Base-by-base conservation (phyloP, 2,329 filamentous ascomycete genomes). In the Fusarium gaditjirri region DNA sequence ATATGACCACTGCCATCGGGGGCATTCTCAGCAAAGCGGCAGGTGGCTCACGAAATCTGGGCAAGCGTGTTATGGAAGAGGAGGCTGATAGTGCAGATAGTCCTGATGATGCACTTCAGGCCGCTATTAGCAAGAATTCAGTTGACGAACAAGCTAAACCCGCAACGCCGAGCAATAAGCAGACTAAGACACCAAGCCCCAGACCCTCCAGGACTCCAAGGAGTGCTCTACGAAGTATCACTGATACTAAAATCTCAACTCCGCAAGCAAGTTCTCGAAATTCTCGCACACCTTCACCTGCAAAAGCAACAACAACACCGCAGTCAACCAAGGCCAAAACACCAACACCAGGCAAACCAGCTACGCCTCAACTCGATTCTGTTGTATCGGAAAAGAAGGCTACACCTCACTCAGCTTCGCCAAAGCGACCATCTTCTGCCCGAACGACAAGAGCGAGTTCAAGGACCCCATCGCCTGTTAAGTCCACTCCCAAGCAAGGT, bases 1-100 rank as follows among this genome's bases (percentile, higher is more conserved):
- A 93, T 49, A 89, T 93, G 78, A 93, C 91, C 4, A 85, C 85
- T 49, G 88, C 87, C 10, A 83, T 92, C 50, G 91, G 91, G 14
- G 85, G 86, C 13, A 93, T 94, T 55, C 82, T 92, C 77, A 79
- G 68, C 29, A 78, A 74, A 38, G 72, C 59, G n/a, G 64, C 83
- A 80, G 70, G 71, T 14, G 71, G 64, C n/a, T 75, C 75, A 13
- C 76, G 76, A 39, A 70, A 82, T 71, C 77, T 80, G 39, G 88
- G 86, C 13, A 90, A 88, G 77, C 84, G 84, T 50, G 78, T 88
- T 17, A 89, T 91, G 87, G 88, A 91, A 72, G 81, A 87, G 71
- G 89, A 91, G 75, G 85, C 82, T 19, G 84, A 88, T 70, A 79
- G 83, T 68, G 82, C 88, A 33, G 84, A 87, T 53, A 81, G 79